Percentiles rank a stretch among this genome's conserved stretches.
These are phyloP conservation scores for Plasmopara halstedii DNA, from an alignment of 352 stramenopile genomes.

Conservation along the genomic window DNA sequence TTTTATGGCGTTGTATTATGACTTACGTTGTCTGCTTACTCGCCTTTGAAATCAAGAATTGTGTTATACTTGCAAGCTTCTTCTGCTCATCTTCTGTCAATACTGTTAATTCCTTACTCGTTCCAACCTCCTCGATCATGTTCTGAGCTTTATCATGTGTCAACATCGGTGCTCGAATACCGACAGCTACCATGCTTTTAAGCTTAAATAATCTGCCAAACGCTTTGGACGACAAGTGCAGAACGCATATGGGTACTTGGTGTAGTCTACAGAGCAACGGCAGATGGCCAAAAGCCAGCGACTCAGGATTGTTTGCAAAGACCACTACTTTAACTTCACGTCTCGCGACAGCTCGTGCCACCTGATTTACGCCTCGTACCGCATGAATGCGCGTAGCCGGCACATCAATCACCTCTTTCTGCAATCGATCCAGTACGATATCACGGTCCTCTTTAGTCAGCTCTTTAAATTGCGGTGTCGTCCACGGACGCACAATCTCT, in stretches of 20 bases:
- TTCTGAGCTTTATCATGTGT: not conserved
- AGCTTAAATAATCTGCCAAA: slow-evolving; percentile 52
- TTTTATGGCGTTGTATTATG: not conserved
- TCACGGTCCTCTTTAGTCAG: slow-evolving; percentile 65
- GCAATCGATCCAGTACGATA: slow-evolving; percentile 67
- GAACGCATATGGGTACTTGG: slow-evolving; percentile 55
- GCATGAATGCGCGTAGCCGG: slow-evolving; percentile 19
- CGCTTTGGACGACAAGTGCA: slow-evolving; percentile 62
- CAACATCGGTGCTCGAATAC: slow-evolving; percentile 22
- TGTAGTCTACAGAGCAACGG: slow-evolving; percentile 63
- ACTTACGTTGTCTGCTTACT: slow-evolving; percentile 29
- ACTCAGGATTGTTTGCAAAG: slow-evolving; percentile 58
- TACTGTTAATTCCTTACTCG: not conserved
- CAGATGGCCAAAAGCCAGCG: slow-evolving; percentile 48
- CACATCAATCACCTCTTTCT: slow-evolving; percentile 44
- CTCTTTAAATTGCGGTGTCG: slow-evolving; percentile 44
- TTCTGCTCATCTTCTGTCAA: slow-evolving; percentile 24
- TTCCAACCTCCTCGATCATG: not conserved
- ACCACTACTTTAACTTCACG: slow-evolving; percentile 51
- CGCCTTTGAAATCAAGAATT: slow-evolving; percentile 57
- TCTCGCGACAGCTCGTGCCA: slow-evolving; percentile 32
- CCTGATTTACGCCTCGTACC: slow-evolving; percentile 52
- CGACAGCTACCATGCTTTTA: slow-evolving; percentile 46
- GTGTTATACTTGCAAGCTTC: slow-evolving; percentile 45
- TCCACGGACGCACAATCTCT: slow-evolving; percentile 34